Evolutionary conservation across 441 rosid species (phyloP).

Genomic region (Breynia disticha): DNA sequence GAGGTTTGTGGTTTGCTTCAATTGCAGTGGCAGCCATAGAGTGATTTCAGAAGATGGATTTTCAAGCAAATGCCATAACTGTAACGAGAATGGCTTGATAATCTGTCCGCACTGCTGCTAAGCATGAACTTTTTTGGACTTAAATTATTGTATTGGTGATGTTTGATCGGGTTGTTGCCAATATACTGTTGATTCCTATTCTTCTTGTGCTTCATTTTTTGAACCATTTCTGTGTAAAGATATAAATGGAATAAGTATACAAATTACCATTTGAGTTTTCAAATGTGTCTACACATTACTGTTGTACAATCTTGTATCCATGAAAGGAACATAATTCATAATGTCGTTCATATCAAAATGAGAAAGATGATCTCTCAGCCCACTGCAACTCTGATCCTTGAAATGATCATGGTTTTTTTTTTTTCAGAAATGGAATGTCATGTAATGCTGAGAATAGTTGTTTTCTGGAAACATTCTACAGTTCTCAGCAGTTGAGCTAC

Average conservation of each 20-base stretch:
- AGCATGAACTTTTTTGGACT: background rate
- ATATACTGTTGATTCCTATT: background rate
- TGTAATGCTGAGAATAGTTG: too few species aligned
- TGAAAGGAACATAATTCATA: too few species aligned
- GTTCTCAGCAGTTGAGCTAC: too few species aligned
- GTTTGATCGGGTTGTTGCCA: background rate
- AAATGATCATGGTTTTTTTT: too few species aligned
- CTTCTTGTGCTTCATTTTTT: background rate
- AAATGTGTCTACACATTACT: too few species aligned
- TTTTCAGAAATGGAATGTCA: too few species aligned
- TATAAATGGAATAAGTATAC: background rate
- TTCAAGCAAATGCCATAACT: slow-evolving; percentile 44
- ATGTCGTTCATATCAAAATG: too few species aligned
- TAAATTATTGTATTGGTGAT: background rate
- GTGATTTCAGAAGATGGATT: slow-evolving; percentile 24
- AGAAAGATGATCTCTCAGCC: too few species aligned
- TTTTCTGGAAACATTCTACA: too few species aligned
- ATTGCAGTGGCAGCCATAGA: slow-evolving; percentile 66
- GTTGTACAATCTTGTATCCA: too few species aligned
- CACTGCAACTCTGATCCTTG: too few species aligned
- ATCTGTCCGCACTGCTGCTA: slow-evolving; percentile 50
- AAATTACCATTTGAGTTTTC: too few species aligned
- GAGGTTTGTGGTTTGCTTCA: slow-evolving; percentile 57
- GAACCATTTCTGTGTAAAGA: background rate
- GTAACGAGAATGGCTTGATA: slow-evolving; percentile 89